Base-by-base conservation (phyloP, 495 filamentous ascomycete genomes). In the Extremus antarcticus region DNA sequence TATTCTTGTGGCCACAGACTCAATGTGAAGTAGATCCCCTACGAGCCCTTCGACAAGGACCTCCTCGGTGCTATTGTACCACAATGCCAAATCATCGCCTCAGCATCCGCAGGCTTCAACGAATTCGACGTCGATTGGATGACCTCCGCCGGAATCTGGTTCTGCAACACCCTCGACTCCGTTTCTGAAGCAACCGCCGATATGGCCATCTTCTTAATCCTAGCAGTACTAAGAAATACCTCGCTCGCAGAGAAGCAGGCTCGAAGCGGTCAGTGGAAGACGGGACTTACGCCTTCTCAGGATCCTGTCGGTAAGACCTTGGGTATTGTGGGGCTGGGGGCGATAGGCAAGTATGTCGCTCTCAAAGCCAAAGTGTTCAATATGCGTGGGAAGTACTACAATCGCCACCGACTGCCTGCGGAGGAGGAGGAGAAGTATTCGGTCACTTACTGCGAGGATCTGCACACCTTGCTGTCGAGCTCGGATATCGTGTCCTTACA, bases 281-380 rank as follows among this genome's bases (percentile, higher is more conserved):
- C 57, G 71, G 72, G 7, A 69, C 84, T 19, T 81, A 79, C 25
- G 13, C 47, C 54, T 2, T 9, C 47, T 4, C 80, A 78, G 56
- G 85, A 87, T 60, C 88, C 88, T 8, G 71, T 81, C 55, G 78
- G 77, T 15, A 90, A 90, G 65, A 71, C 76, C 0, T 75, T 94
- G 0, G 88, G 88, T 19, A 82, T 95, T 60, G 76, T 92, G 60
- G 89, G 89, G 1, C 90, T 90, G 78, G 89, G 89, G 24, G 88
- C 88, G 35, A 94, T 63, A 46, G 60, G 60, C 7, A 59, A 56
- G 73, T 82, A 87, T 60, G 75, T 95, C 57, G 81, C 82, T 54
- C 3, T 11, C 62, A 80, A 85, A 47, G 81, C 88, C 0, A 70
- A 74, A 43, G 84, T 77, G 3, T 87, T 88, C 63, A 81, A 79